A percentile compares a stretch with the other conserved stretches of the same genome.
Evolutionary conservation across 805 yeast genomes (phyloP).

Genomic region (Myxozyma melibiosi): DNA sequence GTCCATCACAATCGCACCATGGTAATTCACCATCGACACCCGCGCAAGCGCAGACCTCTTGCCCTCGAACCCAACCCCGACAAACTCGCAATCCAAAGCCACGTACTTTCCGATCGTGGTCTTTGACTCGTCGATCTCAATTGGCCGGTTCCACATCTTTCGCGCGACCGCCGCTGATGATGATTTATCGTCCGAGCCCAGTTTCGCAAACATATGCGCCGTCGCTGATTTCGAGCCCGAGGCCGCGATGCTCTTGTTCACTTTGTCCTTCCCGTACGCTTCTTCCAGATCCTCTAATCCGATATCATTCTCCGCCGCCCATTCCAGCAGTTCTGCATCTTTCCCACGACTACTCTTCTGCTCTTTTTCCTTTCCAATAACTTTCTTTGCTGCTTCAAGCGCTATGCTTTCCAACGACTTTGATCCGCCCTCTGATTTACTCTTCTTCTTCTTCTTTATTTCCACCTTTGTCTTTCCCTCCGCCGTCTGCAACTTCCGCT

Average conservation of each 20-base stretch:
- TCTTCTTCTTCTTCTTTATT: not conserved
- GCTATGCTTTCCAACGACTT: conserved; percentile 6
- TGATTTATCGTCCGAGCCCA: conserved; percentile 8
- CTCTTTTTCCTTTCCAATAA: not conserved
- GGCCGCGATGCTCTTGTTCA: not conserved
- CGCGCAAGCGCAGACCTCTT: conserved; percentile 70
- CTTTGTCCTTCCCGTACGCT: conserved; percentile 33
- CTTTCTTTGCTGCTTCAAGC: not conserved
- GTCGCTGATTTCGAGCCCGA: conserved; percentile 15
- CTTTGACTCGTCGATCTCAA: conserved; percentile 26
- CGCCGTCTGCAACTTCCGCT: conserved; percentile 3
- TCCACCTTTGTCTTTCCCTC: not conserved
- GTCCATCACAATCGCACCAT: conserved; percentile 73
- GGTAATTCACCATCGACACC: conserved; percentile 82
- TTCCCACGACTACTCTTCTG: not conserved
- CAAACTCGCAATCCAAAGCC: conserved; percentile 93
- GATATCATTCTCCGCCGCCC: conserved; percentile 41
- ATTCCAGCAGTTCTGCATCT: conserved; percentile 24
- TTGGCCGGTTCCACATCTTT: conserved; percentile 22
- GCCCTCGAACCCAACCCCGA: conserved; percentile 82
- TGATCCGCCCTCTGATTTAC: not conserved
- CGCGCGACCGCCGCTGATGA: not conserved
- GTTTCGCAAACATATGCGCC: conserved; percentile 20
- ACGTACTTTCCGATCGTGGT: conserved; percentile 65
- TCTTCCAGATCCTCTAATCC: conserved; percentile 35